Percentiles rank a stretch among this genome's conserved stretches.
These are phyloP conservation scores for Schizochytrium sp. DNA, from an alignment of 108 stramenopile genomes.

Conservation along the genomic window DNA sequence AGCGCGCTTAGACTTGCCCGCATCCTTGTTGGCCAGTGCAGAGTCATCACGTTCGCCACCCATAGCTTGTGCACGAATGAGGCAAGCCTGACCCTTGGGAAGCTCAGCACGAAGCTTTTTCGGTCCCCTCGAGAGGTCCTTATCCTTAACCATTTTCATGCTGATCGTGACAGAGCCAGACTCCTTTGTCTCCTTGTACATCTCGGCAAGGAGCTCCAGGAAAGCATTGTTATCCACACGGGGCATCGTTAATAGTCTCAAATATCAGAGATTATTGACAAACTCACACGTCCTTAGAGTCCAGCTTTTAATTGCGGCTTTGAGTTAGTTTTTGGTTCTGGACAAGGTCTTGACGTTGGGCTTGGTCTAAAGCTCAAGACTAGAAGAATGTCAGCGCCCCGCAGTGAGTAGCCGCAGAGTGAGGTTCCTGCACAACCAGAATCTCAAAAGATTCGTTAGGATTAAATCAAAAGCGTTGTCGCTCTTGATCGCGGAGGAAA, in stretches of 20 bases:
- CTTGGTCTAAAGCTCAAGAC: too few species aligned
- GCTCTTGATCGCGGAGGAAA: too few species aligned
- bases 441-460: too few species aligned
- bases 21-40: constrained; percentile 22
- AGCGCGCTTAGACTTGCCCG: constrained; percentile 37
- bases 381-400: too few species aligned
- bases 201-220: not conserved
- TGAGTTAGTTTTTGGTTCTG: too few species aligned
- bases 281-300: too few species aligned
- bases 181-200: constrained; percentile 47
- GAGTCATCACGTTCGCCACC: constrained; percentile 29
- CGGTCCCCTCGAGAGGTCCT: constrained; percentile 16
- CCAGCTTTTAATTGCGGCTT: too few species aligned
- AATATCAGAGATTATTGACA: too few species aligned
- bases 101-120: not conserved
- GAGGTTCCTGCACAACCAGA: too few species aligned
- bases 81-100: constrained; percentile 12
- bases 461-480: too few species aligned
- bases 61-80: constrained; percentile 13
- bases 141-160: constrained; percentile 29
- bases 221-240: constrained; percentile 7
- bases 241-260: not conserved
- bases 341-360: too few species aligned
- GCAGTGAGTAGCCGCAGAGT: too few species aligned
- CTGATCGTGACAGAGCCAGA: constrained; percentile 31